Percentiles rank a stretch among this genome's conserved stretches.
phyloP scores from a whole-genome alignment of 257 asterid species.

The Cruciata laevipes region DNA sequence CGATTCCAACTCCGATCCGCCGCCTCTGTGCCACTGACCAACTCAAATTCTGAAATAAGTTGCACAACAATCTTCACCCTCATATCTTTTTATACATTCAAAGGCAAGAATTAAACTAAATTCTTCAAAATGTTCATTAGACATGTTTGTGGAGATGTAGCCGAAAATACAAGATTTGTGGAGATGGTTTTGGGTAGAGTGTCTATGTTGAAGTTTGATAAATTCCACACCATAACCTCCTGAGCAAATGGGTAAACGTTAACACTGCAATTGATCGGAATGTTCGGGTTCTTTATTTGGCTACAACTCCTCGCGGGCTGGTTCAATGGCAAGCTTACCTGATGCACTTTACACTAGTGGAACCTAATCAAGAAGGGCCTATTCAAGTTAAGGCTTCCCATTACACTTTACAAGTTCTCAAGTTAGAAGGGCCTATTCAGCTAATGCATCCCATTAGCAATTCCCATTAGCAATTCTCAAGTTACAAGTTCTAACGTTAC shows the following conservation, averaged over 20 bases:
- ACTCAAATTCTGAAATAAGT: too few species aligned
- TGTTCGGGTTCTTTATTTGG: neutral
- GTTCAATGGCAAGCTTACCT: neutral
- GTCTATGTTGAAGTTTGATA: neutral
- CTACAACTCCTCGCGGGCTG: neutral
- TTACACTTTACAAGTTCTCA: too few species aligned
- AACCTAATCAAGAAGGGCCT: neutral
- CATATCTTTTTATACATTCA: too few species aligned
- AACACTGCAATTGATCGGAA: neutral
- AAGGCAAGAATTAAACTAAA: too few species aligned
- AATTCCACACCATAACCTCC: neutral
- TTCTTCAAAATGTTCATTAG: too few species aligned
- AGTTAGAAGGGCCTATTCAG: too few species aligned
- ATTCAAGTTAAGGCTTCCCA: neutral
- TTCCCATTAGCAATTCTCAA: too few species aligned
- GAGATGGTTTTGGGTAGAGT: neutral
- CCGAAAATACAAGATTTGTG: neutral
- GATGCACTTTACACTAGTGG: neutral
- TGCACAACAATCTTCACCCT: too few species aligned
- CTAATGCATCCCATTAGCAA: too few species aligned
- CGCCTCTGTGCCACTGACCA: too few species aligned
- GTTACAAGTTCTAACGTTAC: too few species aligned
- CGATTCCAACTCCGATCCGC: too few species aligned
- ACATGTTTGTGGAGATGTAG: neutral
- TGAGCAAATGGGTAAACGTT: neutral